Percentiles rank a stretch among this genome's conserved stretches.
phyloP scores from a whole-genome alignment of 2,329 filamentous ascomycete species.

The Hypoxylon sp. region DNA sequence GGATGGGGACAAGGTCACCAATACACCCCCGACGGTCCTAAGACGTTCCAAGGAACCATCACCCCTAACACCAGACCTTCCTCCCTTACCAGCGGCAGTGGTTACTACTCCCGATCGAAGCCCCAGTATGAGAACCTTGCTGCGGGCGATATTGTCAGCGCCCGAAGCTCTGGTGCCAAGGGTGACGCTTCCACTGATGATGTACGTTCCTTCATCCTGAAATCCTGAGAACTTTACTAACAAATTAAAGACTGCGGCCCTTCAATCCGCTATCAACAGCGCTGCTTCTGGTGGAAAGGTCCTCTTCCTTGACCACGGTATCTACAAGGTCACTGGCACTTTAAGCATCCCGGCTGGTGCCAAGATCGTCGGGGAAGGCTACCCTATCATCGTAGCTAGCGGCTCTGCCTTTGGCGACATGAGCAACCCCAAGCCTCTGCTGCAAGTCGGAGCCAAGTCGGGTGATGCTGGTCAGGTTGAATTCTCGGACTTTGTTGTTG shows the following conservation, averaged over 20 bases:
- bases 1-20: constrained; percentile 79
- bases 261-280: constrained; percentile 69
- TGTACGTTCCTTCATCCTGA: constrained; percentile 62
- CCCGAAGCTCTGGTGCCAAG: constrained; percentile 69
- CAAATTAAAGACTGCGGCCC: constrained; percentile 62
- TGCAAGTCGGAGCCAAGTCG: constrained; percentile 72
- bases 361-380: constrained; percentile 55
- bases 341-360: constrained; percentile 62
- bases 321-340: constrained; percentile 66
- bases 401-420: constrained; percentile 71
- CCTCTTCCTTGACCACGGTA: constrained; percentile 70
- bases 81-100: constrained; percentile 64
- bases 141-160: constrained; percentile 70
- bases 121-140: constrained; percentile 76
- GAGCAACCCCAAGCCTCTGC: constrained; percentile 72
- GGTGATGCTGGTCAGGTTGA: constrained; percentile 77
- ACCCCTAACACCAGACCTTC: constrained; percentile 64
- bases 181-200: constrained; percentile 81
- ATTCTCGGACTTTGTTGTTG: constrained; percentile 79
- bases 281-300: constrained; percentile 65
- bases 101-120: constrained; percentile 76
- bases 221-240: constrained; percentile 58
- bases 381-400: constrained; percentile 64
- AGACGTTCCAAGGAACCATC: constrained; percentile 64
- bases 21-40: constrained; percentile 64